These are phyloP conservation scores for Suzukiozyma palmioleophila DNA, from an alignment of 1,139 yeast species.

Conservation along the genomic window DNA sequence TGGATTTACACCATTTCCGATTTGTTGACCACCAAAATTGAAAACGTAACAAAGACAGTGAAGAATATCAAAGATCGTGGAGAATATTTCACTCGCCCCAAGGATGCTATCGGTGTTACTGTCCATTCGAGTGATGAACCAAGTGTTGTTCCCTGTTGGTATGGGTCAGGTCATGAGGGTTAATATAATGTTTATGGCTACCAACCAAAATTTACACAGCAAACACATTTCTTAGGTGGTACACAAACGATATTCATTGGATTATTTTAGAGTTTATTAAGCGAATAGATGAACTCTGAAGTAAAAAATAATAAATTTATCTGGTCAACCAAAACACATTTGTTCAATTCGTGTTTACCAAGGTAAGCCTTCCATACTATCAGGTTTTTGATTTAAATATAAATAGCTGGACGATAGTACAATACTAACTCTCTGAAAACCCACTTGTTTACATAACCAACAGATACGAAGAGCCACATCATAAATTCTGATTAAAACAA, in stretches of 20 bases:
- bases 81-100: slow-evolving; percentile 12
- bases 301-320: too few relatives aligned
- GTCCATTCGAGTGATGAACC: slow-evolving; percentile 15
- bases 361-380: too few relatives aligned
- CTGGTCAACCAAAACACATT: too few relatives aligned
- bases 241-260: slow-evolving; percentile 12
- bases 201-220: slow-evolving; percentile 10
- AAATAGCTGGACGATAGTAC: too few relatives aligned
- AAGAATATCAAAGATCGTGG: slow-evolving; percentile 12
- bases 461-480: too few relatives aligned
- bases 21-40: slow-evolving; percentile 2
- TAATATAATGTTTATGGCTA: slow-evolving; percentile 16
- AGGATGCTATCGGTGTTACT: slow-evolving; percentile 12
- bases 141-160: slow-evolving; percentile 20
- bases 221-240: slow-evolving; percentile 12
- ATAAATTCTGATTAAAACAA: too few relatives aligned
- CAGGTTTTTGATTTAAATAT: too few relatives aligned
- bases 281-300: too few relatives aligned
- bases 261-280: too few relatives aligned
- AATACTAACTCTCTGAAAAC: too few relatives aligned
- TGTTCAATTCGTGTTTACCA: too few relatives aligned
- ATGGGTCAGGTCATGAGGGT: slow-evolving; percentile 13
- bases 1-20: slow-evolving; percentile 5
- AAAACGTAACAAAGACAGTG: slow-evolving; percentile 6
- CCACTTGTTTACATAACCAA: too few relatives aligned